Percentiles rank a stretch among this genome's conserved stretches.
Evolutionary conservation across 2,329 filamentous ascomycete species (phyloP).

Genomic region (Claviceps digitariae): DNA sequence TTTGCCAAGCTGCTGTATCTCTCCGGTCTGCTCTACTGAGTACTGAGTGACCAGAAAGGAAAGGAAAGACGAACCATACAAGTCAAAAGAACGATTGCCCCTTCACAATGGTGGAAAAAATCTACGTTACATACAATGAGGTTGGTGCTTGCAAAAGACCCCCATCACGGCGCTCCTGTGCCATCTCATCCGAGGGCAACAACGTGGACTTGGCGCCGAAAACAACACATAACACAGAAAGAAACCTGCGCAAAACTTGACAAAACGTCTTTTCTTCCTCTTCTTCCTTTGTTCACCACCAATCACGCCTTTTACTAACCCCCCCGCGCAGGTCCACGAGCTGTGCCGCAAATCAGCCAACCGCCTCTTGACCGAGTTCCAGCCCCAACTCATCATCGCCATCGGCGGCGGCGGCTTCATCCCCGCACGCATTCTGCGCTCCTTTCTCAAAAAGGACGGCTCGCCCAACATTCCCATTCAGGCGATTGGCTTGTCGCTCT

Average conservation of each 20-base stretch:
- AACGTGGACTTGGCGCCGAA: too few relatives aligned
- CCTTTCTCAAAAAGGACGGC: constrained; percentile 84
- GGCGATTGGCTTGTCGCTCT: constrained; percentile 93
- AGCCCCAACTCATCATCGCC: constrained; percentile 94
- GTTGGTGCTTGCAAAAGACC: constrained; percentile 43
- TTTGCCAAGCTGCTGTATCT: neutral
- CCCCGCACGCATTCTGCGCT: constrained; percentile 89
- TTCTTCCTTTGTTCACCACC: neutral
- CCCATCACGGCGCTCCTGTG: too few relatives aligned
- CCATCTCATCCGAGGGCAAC: too few relatives aligned
- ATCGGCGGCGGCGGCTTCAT: constrained; percentile 97
- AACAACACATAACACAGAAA: neutral
- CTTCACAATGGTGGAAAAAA: constrained; percentile 64
- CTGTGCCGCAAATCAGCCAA: constrained; percentile 80
- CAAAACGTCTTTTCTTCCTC: neutral
- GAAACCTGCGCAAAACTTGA: neutral
- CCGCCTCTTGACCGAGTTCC: constrained; percentile 69
- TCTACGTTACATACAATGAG: constrained; percentile 88
- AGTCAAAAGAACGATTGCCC: neutral
- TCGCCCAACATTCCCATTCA: constrained; percentile 95
- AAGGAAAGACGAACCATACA: neutral
- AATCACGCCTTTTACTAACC: too few relatives aligned
- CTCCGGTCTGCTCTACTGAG: neutral
- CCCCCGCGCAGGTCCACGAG: constrained; percentile 69
- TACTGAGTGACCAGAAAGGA: neutral